phyloP scores from a whole-genome alignment of 1,284 basidiomycete genomes.

The Apiotrichum veenhuisii region DNA sequence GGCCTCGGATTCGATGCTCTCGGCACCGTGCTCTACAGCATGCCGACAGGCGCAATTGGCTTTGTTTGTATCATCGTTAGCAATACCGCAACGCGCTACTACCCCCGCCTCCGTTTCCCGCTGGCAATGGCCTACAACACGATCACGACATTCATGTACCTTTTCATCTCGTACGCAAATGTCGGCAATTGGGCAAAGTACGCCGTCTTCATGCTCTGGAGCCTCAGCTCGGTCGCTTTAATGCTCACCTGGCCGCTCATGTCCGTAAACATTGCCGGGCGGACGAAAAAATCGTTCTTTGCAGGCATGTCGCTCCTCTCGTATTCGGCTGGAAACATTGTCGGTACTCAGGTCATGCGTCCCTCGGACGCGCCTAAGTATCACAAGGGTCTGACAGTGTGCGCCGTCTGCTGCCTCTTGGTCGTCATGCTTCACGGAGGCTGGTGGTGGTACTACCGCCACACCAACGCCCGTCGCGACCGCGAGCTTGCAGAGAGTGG shows the following conservation, averaged over 20 bases:
- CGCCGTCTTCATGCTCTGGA: conserved; percentile 17
- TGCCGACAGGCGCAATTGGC: conserved; percentile 23
- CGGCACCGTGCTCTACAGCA: conserved; percentile 4
- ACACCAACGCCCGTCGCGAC: conserved; percentile 24
- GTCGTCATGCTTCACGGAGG: conserved; percentile 13
- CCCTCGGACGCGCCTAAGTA: conserved; percentile 24
- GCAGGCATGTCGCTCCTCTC: conserved; percentile 16
- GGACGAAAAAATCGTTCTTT: conserved; percentile 26
- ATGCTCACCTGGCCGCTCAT: conserved; percentile 20
- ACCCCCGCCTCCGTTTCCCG: conserved; percentile 24
- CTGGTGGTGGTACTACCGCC: conserved; percentile 26
- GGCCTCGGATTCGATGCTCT: conserved; percentile 26
- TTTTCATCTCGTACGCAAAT: conserved; percentile 23
- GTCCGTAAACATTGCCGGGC: conserved; percentile 18
- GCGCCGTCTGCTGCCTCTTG: conserved; percentile 15
- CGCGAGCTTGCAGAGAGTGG: conserved; percentile 22
- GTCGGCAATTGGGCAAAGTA: conserved; percentile 24
- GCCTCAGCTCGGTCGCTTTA: conserved; percentile 15
- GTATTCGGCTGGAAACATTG: conserved; percentile 30
- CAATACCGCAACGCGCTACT: conserved; percentile 17
- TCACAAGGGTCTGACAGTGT: conserved; percentile 17
- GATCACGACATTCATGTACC: conserved; percentile 15
- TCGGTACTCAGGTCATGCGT: conserved; percentile 27
- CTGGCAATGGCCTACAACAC: conserved; percentile 18
- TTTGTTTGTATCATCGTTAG: conserved; percentile 17